Evolutionary conservation across 2,329 filamentous ascomycete genomes (phyloP).

Genomic region (Didymosphaeria variabile): DNA sequence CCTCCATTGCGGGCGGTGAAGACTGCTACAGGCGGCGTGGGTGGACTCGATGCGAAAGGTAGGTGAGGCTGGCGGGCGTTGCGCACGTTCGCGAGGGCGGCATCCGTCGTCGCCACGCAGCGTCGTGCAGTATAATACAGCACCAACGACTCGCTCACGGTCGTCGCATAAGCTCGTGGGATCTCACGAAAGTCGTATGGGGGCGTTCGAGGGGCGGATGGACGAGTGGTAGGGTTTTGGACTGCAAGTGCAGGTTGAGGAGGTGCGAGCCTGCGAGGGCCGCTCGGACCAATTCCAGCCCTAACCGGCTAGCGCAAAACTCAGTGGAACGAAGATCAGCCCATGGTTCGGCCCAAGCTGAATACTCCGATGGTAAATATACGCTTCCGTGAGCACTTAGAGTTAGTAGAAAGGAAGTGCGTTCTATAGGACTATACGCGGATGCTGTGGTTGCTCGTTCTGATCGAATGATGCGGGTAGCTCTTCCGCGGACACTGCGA

Average conservation of each 20-base stretch:
- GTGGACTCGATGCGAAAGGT: constrained; percentile 29
- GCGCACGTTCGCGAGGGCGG: constrained; percentile 37
- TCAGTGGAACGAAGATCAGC: constrained; percentile 32
- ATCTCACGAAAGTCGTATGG: constrained; percentile 14
- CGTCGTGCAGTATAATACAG: constrained; percentile 24
- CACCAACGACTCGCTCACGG: constrained; percentile 33
- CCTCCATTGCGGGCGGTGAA: constrained; percentile 36
- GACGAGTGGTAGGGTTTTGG: constrained; percentile 25
- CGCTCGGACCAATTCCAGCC: constrained; percentile 18
- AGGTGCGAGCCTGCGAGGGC: constrained; percentile 34
- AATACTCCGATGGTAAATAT: background rate
- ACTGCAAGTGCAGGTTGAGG: constrained; percentile 31
- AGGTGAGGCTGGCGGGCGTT: constrained; percentile 34
- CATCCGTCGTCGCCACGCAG: constrained; percentile 41
- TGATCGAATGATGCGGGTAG: background rate
- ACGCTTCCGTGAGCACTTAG: background rate
- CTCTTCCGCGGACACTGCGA: constrained; percentile 10
- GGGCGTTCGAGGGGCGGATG: constrained; percentile 17
- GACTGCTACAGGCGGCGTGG: constrained; percentile 19
- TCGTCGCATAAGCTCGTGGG: constrained; percentile 28
- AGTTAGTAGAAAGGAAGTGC: background rate
- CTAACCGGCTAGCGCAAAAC: constrained; percentile 17
- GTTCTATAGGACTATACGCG: background rate
- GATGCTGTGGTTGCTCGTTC: background rate
- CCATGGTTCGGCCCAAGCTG: constrained; percentile 3